These are phyloP conservation scores for Albugo laibachii DNA, from an alignment of 352 stramenopile genomes.

Conservation along the genomic window DNA sequence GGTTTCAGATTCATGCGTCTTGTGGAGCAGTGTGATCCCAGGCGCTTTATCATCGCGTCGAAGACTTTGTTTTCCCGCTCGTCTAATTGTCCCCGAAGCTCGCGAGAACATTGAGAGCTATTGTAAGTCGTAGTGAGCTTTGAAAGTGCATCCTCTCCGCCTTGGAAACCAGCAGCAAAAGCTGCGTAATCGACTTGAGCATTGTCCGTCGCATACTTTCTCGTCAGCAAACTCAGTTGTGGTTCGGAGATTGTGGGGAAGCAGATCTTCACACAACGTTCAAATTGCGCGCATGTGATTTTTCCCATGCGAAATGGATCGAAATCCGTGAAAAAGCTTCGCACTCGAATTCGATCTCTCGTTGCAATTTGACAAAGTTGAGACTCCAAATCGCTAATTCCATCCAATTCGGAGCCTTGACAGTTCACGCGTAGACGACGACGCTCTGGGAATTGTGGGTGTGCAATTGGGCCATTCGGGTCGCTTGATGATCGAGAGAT, in stretches of 20 bases:
- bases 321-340: constrained; percentile 76
- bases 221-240: constrained; percentile 31
- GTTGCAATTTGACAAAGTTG: constrained; percentile 31
- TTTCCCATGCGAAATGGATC: constrained; percentile 53
- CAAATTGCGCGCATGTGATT: constrained; percentile 58
- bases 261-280: constrained; percentile 56
- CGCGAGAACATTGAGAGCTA: constrained; percentile 28
- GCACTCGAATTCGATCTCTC: constrained; percentile 58
- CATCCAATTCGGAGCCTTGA: constrained; percentile 13
- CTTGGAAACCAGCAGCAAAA: constrained; percentile 47
- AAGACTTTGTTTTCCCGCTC: constrained; percentile 24
- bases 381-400: constrained; percentile 19
- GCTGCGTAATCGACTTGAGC: constrained; percentile 58
- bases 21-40: constrained; percentile 33
- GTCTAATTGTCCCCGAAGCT: constrained; percentile 28
- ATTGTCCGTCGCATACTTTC: constrained; percentile 34
- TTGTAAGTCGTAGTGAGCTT: constrained; percentile 7
- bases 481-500: constrained; percentile 19
- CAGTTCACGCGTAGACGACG: constrained; percentile 13
- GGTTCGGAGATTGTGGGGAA: constrained; percentile 38
- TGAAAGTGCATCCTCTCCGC: constrained; percentile 2
- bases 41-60: constrained; percentile 31
- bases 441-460: constrained; percentile 26
- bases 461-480: constrained; percentile 11
- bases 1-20: constrained; percentile 55